Evolutionary conservation across 2,329 filamentous ascomycete genomes (phyloP).

Genomic region (Sordariomycetes sp.): DNA sequence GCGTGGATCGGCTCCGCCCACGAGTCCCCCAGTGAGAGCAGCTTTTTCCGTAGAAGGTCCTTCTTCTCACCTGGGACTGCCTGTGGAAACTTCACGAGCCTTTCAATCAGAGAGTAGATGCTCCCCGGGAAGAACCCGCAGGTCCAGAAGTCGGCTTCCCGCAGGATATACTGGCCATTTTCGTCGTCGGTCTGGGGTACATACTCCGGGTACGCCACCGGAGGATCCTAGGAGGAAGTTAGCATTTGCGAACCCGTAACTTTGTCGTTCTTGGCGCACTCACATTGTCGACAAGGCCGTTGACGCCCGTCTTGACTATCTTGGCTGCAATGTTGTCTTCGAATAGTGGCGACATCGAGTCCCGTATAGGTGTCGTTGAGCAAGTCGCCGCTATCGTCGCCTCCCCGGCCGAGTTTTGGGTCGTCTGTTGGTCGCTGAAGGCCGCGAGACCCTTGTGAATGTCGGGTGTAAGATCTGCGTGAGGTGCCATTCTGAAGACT

Average conservation of each 20-base stretch:
- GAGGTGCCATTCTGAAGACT: not conserved
- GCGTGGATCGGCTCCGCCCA: constrained; percentile 22
- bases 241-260: not conserved
- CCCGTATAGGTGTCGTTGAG: not conserved
- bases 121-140: constrained; percentile 20
- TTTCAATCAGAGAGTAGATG: constrained; percentile 19
- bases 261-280: not conserved
- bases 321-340: not conserved
- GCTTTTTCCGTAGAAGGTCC: constrained; percentile 9
- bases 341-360: not conserved
- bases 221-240: constrained; percentile 6
- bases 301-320: not conserved
- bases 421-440: not conserved
- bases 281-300: not conserved
- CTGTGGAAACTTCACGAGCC: constrained; percentile 16
- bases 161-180: constrained; percentile 7
- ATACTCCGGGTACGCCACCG: constrained; percentile 9
- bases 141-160: constrained; percentile 4
- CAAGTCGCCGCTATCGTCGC: not conserved
- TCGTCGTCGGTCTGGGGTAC: constrained; percentile 9
- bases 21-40: constrained; percentile 12
- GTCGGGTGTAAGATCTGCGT: not conserved
- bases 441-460: not conserved
- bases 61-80: constrained; percentile 7
- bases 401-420: not conserved